phyloP scores from a whole-genome alignment of 2,329 filamentous ascomycete species.

The Trichoderma koningiopsis region DNA sequence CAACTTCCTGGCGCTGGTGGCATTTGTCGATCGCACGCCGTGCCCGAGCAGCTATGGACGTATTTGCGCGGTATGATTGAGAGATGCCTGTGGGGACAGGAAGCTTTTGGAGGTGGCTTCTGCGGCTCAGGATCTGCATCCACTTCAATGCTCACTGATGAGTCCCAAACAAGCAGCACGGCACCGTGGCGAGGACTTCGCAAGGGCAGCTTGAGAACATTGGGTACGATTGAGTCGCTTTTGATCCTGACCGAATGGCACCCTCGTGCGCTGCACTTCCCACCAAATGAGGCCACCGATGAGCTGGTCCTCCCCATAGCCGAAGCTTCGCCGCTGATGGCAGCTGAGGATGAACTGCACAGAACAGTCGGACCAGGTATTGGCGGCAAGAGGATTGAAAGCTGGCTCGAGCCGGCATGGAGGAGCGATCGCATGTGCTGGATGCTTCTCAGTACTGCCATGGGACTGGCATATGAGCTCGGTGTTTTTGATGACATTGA shows the following conservation, averaged over 20 bases:
- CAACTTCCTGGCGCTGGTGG: slow-evolving; percentile 78
- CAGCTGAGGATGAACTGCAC: slow-evolving; percentile 40
- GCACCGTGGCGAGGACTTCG: slow-evolving; percentile 70
- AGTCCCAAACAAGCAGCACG: slow-evolving; percentile 65
- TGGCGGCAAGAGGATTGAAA: slow-evolving; percentile 83
- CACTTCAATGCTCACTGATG: slow-evolving; percentile 46
- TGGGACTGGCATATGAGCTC: slow-evolving; percentile 87
- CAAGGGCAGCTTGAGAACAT: slow-evolving; percentile 79
- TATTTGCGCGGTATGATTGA: slow-evolving; percentile 95
- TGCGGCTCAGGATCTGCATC: slow-evolving; percentile 66
- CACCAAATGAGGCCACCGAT: slow-evolving; percentile 73
- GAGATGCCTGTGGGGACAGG: slow-evolving; percentile 91
- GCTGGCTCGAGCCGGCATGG: slow-evolving; percentile 96
- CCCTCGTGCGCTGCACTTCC: slow-evolving; percentile 90
- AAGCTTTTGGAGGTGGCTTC: slow-evolving; percentile 89
- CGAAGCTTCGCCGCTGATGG: slow-evolving; percentile 49
- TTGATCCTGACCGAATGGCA: slow-evolving; percentile 98
- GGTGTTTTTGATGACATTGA: slow-evolving; percentile 93
- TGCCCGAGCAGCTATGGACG: slow-evolving; percentile 94
- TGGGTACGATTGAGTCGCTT: slow-evolving; percentile 92
- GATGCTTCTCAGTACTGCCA: slow-evolving; percentile 92
- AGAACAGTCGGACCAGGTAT: slow-evolving; percentile 55
- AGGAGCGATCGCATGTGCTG: slow-evolving; percentile 94
- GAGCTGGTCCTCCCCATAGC: slow-evolving; percentile 67
- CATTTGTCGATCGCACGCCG: slow-evolving; percentile 80